Base-by-base conservation (phyloP, 805 yeast species). In the Candida awuae region DNA sequence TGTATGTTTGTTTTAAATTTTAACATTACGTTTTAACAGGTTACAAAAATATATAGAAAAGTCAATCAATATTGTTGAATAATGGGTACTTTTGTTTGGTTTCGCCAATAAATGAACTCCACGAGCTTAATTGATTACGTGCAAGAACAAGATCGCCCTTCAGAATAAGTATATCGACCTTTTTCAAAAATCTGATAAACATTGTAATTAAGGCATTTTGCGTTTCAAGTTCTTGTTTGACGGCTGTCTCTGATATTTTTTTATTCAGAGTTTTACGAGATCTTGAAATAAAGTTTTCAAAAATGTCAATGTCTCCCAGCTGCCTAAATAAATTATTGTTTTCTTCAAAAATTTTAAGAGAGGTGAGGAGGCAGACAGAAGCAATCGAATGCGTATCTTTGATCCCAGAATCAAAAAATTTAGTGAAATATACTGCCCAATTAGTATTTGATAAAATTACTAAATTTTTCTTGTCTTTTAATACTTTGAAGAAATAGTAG, bases 211-310 rank as follows among this genome's bases (percentile, higher is more conserved):
- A 49, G 44, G 76, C 82, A 41, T 71, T 68, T 38, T 67, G 67
- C 42, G 68, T 70, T 49, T 79, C 86, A 18, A 71, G 57, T 41
- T 78, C 85, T 53, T 80, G 84, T 38, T 78, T 71, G n/a, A 78
- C 75, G 7, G 85, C 80, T 38, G 70, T 76, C 19, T 72, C 77
- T 44, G 73, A 68, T 38, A 76, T 58, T 44, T 71, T 76, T 38
- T 68, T 68, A 29, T 63, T 64, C 38, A 73, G 48, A 19, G 70
- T 61, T 34, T 65, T 67, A 9, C 56, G 59, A 35, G 68, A 62
- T n/a, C 68, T 58, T 4, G 55, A 59, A 19, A 59, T 58, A 28
- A 67, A 55, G 10, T 28, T 35, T 3, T 37, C 47, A 37, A 59
- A 30, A 6, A 50, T 29, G 18, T 47, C 53, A 15, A 34, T 29